Base-by-base conservation (phyloP, 441 rosid genomes). In the Pelargonium fulgidum region DNA sequence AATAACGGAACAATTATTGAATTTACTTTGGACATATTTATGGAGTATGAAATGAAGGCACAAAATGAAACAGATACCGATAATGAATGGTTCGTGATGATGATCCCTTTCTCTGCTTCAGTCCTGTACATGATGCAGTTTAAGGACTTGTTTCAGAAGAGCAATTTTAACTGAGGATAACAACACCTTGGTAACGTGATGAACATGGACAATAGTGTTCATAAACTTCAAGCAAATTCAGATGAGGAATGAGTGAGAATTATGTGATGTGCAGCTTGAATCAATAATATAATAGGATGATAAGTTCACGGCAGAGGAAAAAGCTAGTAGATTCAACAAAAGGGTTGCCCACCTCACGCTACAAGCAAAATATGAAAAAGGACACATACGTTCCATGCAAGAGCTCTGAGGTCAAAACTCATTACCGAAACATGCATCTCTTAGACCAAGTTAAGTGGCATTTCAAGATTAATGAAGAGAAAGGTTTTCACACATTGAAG, bases 41-140 rank as follows among this genome's bases (percentile, higher is more conserved):
- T n/a, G 20, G 41, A 62, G 9, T n/a, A 12, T 1, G 12, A 19
- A 67, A 63, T 10, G 39, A 10, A 39, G 26, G 45, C 3, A 26
- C n/a, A 71, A 47, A 62, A 75, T 62, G 62, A 68, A 74, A 66
- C 69, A 52, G 84, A 65, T 87, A 94, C 98, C 87, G 45, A 80
- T 67, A 94, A 80, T 16, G 99, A 92, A 73, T 92, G 99, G 73
- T 89, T 89, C 70, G 96, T 95, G 69, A 95, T 82, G 50, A 90
- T 80, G 77, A 95, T 86, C 54, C 97, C 97, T 81, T 90, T 90
- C 82, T 92, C 98, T 66, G 93, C 89, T 83, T 95, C 99, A 64
- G 80, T 88, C 99, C 99, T 92, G 89, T 69, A 72, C 72, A 84
- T 65, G 64, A 62, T 39, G n/a, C 50, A 71, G 64, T 66, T 42